Percentiles rank a stretch among this genome's conserved stretches.
Evolutionary conservation across 306 rosid genomes (phyloP).

Genomic region (Cicer judaicum): DNA sequence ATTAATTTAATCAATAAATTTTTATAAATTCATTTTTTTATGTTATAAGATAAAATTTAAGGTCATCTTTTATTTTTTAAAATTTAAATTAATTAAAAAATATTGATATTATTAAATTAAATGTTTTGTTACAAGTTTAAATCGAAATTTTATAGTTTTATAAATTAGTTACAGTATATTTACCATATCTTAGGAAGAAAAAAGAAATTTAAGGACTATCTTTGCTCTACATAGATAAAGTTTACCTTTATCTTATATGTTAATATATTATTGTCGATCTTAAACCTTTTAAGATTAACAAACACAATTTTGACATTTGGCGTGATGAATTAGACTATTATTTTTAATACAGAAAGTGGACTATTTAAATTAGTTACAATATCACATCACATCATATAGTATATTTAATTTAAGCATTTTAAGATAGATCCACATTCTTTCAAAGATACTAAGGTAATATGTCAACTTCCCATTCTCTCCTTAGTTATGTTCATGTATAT

Average conservation of each 20-base stretch:
- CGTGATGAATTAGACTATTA: background rate
- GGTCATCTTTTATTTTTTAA: too few species aligned
- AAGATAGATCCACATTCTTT: background rate
- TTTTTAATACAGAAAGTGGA: background rate
- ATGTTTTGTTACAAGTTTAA: accelerated
- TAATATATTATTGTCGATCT: background rate
- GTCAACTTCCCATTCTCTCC: background rate
- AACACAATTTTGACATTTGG: background rate
- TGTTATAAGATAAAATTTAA: too few species aligned
- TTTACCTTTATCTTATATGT: background rate
- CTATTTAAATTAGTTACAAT: background rate
- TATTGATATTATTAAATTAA: too few species aligned
- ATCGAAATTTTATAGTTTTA: accelerated
- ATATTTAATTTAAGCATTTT: background rate
- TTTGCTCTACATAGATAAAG: background rate
- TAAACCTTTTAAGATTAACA: background rate
- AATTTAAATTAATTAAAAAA: too few species aligned
- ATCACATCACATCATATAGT: background rate
- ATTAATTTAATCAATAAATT: background rate
- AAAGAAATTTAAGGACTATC: background rate
- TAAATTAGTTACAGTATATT: too few species aligned
- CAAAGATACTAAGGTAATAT: background rate
- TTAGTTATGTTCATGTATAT: background rate
- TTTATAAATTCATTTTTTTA: background rate
- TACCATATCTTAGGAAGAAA: too few species aligned